phyloP scores from a whole-genome alignment of 2,329 filamentous ascomycete species.

The Sporothrix humicola region DNA sequence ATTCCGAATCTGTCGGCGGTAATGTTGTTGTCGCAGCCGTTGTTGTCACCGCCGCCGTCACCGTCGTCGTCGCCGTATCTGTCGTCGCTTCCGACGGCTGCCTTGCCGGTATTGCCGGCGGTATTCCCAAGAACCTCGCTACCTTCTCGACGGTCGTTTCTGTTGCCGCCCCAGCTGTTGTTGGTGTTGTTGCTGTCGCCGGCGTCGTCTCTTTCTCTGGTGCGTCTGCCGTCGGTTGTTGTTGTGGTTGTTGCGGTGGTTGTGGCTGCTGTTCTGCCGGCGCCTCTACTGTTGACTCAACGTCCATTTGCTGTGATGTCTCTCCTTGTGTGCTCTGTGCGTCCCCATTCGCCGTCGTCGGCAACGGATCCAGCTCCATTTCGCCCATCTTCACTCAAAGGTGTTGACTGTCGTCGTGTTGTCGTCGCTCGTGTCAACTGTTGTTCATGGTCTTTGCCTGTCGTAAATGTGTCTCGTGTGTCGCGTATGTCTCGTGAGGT shows the following conservation, averaged over 20 bases:
- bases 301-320: not conserved
- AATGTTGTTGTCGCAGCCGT: not conserved
- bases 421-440: not conserved
- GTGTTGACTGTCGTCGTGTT: not conserved
- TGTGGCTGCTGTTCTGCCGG: not conserved
- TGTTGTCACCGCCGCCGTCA: not conserved
- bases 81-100: not conserved
- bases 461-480: no score
- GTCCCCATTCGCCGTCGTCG: not conserved
- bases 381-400: not conserved
- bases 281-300: not conserved
- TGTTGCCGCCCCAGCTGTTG: not conserved
- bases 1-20: not conserved
- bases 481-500: no score
- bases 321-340: not conserved
- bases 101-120: not conserved
- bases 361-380: not conserved
- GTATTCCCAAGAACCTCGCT: slow-evolving; percentile 5
- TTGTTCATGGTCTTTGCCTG: no score
- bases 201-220: not conserved
- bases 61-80: not conserved
- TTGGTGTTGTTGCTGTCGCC: not conserved
- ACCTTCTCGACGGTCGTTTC: slow-evolving; percentile 18
- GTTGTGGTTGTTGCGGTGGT: not conserved
- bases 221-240: not conserved